phyloP scores from a whole-genome alignment of 2,329 filamentous ascomycete genomes.

The Scopulariopsis brevicaulis region DNA sequence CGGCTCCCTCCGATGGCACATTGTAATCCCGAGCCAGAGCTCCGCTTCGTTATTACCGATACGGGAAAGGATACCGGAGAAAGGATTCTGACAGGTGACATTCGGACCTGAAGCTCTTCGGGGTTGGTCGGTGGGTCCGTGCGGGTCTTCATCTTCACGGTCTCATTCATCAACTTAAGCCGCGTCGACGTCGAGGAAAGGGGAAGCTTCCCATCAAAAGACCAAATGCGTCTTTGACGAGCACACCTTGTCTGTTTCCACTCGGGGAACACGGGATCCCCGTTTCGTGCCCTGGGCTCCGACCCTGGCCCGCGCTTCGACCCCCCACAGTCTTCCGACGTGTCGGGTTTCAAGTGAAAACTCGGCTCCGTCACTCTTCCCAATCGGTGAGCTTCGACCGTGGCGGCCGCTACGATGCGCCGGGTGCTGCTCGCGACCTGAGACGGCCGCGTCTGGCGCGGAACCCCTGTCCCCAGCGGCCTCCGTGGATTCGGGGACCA shows the following conservation, averaged over 20 bases:
- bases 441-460: conserved; percentile 5
- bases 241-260: neutral
- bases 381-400: conserved; percentile 14
- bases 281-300: neutral
- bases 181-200: neutral
- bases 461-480: neutral
- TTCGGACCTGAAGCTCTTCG: neutral
- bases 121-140: neutral
- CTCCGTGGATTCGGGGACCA: neutral
- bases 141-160: neutral
- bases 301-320: neutral
- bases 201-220: neutral
- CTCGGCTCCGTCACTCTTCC: conserved; percentile 14
- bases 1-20: neutral
- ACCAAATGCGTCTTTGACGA: neutral
- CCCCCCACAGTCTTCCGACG: conserved; percentile 21
- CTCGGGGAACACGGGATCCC: neutral
- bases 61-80: neutral
- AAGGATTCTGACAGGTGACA: neutral
- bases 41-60: too few relatives aligned
- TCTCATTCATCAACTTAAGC: neutral
- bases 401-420: neutral
- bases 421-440: conserved; percentile 12
- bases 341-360: conserved; percentile 36
- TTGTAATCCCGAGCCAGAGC: neutral